Evolutionary conservation across 1,284 basidiomycete genomes (phyloP), one percentile per base, ranked within the genome.

Genomic region (Marasmius tenuissimus): DNA sequence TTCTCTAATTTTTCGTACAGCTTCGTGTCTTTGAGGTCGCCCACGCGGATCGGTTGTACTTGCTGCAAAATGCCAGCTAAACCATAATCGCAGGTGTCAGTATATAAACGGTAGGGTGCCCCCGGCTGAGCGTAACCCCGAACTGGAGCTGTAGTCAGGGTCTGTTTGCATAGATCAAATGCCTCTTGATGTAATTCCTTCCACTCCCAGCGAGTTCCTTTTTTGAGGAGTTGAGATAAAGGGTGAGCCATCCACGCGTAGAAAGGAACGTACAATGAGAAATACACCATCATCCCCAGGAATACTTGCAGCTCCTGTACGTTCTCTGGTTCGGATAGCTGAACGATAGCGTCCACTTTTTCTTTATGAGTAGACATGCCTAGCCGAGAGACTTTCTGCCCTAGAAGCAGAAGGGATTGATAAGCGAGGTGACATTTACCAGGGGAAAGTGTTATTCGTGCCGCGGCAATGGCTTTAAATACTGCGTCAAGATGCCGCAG

Each of bases 71-170:
- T 70, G 1, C 67, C 66, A 0, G 67, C 77, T 7, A 78, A 27
- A 0, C 69, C 77, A 16, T 67, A 65, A 55, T 77, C 77, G 27
- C 69, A 79, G 0, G 78, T 75, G 62, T 80, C 78, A 0, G 74
- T 75, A 58, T 80, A 80, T 0, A 78, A 38, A 7, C 75, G 59
- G 58, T 77, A 79, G 0, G 73, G 73, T 35, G 20, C 18, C 4
- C 70, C 74, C 11, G 63, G 65, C 2, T 71, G 68, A 0, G 76
- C 66, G 60, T 78, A 69, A 16, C 67, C 75, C 34, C 70, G 38
- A 1, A 78, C 68, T 7, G 75, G 76, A 9, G 72, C 71, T 11
- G 65, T 58, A 0, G 56, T 65, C 2, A 77, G 54, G 11, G 65
- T 71, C 38, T 66, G 20, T 62, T 76, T 76, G 10, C 65, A 63